phyloP scores from a whole-genome alignment of 2,329 filamentous ascomycete genomes.

The Epicoccum nigrum region DNA sequence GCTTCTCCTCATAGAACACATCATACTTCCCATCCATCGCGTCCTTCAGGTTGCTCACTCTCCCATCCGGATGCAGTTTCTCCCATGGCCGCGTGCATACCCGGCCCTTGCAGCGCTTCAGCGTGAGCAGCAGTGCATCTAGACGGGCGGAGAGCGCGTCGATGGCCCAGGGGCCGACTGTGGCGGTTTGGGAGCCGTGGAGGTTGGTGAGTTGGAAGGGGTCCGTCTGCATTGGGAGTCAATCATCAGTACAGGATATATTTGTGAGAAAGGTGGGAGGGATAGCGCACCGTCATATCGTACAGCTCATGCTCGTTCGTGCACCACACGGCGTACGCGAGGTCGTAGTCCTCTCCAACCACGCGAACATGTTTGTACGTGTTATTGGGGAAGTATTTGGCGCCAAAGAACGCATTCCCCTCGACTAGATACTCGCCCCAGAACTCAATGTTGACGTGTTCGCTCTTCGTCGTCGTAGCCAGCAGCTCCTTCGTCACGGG shows the following conservation, averaged over 20 bases:
- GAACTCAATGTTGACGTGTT: constrained; percentile 51
- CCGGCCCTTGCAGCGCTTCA: constrained; percentile 65
- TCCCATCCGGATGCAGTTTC: constrained; percentile 60
- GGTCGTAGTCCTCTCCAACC: constrained; percentile 60
- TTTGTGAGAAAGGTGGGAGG: too few relatives aligned
- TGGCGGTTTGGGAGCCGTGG: constrained; percentile 34
- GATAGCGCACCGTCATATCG: constrained; percentile 58
- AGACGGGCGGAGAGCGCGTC: constrained; percentile 40
- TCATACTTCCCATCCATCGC: constrained; percentile 59
- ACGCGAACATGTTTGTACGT: constrained; percentile 68
- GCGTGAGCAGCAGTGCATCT: constrained; percentile 64
- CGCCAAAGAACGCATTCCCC: constrained; percentile 21
- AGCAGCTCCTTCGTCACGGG: constrained; percentile 33
- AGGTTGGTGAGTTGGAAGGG: constrained; percentile 36
- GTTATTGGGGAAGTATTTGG: constrained; percentile 49
- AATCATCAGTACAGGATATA: neutral
- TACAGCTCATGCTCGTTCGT: constrained; percentile 72
- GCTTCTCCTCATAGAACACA: constrained; percentile 58
- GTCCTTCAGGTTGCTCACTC: constrained; percentile 59
- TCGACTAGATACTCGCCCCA: constrained; percentile 47
- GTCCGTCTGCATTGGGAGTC: constrained; percentile 37
- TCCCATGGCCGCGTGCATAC: constrained; percentile 64
- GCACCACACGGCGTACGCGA: constrained; percentile 74
- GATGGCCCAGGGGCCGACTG: constrained; percentile 18
- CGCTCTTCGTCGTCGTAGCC: constrained; percentile 24